Base-by-base conservation (phyloP, 2,329 filamentous ascomycete genomes). In the Clonostachys solani region DNA sequence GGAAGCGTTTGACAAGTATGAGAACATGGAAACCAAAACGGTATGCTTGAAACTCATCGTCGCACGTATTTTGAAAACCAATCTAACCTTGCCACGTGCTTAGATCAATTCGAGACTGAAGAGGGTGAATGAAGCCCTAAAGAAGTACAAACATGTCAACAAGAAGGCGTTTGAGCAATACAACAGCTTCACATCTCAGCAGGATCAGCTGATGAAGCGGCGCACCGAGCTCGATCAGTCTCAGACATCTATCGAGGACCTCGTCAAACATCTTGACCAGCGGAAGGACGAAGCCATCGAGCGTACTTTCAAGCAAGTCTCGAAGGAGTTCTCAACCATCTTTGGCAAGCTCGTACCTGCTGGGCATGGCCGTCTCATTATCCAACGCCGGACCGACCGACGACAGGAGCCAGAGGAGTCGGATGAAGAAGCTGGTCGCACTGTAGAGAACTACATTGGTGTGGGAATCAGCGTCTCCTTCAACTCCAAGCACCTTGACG, bases 101-200 rank as follows among this genome's bases (percentile, higher is more conserved):
- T 51, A 82, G 75, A 81, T 82, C 49, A 73, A 74, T n/a, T 72
- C 72, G 38, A 84, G 86, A 48, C 81, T 97, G 19, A 91, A 94
- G 69, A 95, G 92, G 60, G 90, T 92, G 60, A 95, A 95, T 53
- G 89, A 96, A 57, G 84, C 88, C 0, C 76, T 97, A 47, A 97
- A 97, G 72, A 96, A 96, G 64, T 97, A 94, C 71, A 90, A 91
- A 47, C 90, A 96, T 60, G 92, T 99, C 71, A 99, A 99, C 80
- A 99, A 97, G 73, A 97, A 99, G 71, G 94, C 94, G 0, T 96
- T 97, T 62, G 95, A 99, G 68, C 94, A 99, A 66, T 99, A 97
- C 73, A 95, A 92, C 71, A 95, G 86, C 70, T 99, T 97, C 65
- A 96, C 92, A 8, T 87, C 85, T 44, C 90, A 96, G 67, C 87